Evolutionary conservation across 2,329 filamentous ascomycete genomes (phyloP), one percentile per base, ranked within the genome.

Genomic region (Cladosporium sp.): DNA sequence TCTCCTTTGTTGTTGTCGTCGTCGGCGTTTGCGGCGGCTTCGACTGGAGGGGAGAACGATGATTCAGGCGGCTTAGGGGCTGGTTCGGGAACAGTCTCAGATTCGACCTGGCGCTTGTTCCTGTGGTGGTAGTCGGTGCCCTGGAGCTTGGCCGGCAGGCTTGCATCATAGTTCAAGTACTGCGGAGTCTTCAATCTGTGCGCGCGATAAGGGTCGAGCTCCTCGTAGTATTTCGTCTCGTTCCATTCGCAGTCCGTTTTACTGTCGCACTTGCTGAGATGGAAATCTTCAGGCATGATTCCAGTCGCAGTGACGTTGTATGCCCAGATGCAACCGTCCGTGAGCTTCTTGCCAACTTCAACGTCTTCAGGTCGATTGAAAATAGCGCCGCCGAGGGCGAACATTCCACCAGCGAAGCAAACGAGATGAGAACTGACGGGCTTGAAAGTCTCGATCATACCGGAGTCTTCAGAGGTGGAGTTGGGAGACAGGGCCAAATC

Each of bases 391-490:
- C 71, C 77, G 15, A 80, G 64, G 19, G 70, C 76, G 29, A 79
- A 72, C 75, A 80, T 79, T 11, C 77, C 78, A 12, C 77, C 78
- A 0, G 71, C 67, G 53, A 79, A 80, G 55, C 78, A 81, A 4
- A 72, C 67, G 7, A 79, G 68, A 61, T 80, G 76, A 51, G 77
- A 74, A 15, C 65, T 69, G 52, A 74, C 67, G 0, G 76, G 61
- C 12, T 70, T 66, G 11, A 73, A 62, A 7, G 62, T 67, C 45
- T 69, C 52, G 25, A 55, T 56, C 41, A 49, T 55, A 18, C 54
- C 47, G 2, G 73, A 67, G 12, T 75, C 74, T 13, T 36, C 35
- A 7, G 41, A 46, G 1, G 59, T 65, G 8, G 77, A 75, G 40
- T 64, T 71, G n/a, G 80, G 66, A 57, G 40, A 18, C 16, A 62